These are phyloP conservation scores for Mrakia hoshinonis DNA, from an alignment of 768 basidiomycete species.

Conservation along the genomic window DNA sequence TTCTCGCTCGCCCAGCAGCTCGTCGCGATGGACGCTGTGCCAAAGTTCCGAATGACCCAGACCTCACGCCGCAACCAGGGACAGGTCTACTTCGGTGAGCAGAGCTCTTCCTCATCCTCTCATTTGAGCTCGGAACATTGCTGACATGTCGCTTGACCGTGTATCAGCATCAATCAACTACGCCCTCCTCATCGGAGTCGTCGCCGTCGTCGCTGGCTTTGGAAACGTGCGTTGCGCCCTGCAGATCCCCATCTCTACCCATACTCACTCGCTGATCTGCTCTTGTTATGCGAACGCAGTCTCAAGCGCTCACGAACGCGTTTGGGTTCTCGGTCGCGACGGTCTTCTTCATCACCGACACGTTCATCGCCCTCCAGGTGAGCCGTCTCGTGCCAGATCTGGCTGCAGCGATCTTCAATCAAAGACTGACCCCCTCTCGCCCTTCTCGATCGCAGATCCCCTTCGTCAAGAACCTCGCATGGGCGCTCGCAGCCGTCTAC, in stretches of 20 bases:
- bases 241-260: too few relatives aligned
- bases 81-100: slow-evolving; percentile 53
- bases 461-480: background rate
- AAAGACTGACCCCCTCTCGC: too few relatives aligned
- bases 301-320: slow-evolving; percentile 52
- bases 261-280: too few relatives aligned
- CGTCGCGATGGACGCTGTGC: slow-evolving; percentile 54
- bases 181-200: slow-evolving; percentile 49
- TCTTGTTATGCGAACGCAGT: too few relatives aligned
- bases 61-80: slow-evolving; percentile 58
- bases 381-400: slow-evolving; percentile 48
- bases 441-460: background rate
- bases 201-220: slow-evolving; percentile 54
- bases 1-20: slow-evolving; percentile 54
- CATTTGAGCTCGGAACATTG: background rate
- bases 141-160: background rate
- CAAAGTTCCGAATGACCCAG: slow-evolving; percentile 45
- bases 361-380: slow-evolving; percentile 54
- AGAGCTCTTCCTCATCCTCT: background rate
- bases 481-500: slow-evolving; percentile 28
- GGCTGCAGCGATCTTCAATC: too few relatives aligned
- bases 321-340: slow-evolving; percentile 50
- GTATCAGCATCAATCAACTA: slow-evolving; percentile 50
- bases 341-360: slow-evolving; percentile 57
- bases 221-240: too few relatives aligned